Conservation (phyloP, 352 stramenopile species). For the Phytophthora pistaciae region DNA sequence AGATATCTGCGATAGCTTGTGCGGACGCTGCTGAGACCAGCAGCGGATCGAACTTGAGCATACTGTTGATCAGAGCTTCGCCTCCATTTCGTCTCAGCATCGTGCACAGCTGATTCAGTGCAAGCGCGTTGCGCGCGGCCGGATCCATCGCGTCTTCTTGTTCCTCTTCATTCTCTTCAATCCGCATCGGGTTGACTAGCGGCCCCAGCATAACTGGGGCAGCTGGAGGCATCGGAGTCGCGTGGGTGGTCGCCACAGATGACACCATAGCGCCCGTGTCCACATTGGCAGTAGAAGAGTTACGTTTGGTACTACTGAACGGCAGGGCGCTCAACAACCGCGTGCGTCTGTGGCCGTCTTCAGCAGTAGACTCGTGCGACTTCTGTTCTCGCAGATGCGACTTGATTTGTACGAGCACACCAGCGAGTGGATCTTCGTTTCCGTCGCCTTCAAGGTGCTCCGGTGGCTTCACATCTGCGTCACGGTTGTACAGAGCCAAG, state of each 20-base stretch:
- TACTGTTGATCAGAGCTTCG: constrained; percentile 56
- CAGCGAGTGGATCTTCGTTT: constrained; percentile 45
- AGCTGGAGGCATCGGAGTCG: constrained; percentile 17
- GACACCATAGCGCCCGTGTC: constrained; percentile 1
- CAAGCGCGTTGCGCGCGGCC: constrained; percentile 19
- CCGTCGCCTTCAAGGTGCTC: constrained; percentile 24
- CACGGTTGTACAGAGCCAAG: constrained; percentile 66
- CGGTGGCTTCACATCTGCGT: constrained; percentile 50
- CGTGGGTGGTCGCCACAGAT: background rate
- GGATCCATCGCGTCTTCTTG: constrained; percentile 6
- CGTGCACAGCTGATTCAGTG: constrained; percentile 48
- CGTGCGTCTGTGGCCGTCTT: constrained; percentile 9
- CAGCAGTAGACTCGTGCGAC: background rate
- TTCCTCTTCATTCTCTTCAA: constrained; percentile 16
- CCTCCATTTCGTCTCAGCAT: constrained; percentile 58
- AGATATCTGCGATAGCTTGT: constrained; percentile 53
- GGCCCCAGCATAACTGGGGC: constrained; percentile 10
- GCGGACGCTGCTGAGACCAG: constrained; percentile 44
- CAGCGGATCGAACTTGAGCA: constrained; percentile 71
- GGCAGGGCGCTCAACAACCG: constrained; percentile 23
- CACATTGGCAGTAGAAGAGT: constrained; percentile 1
- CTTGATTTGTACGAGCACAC: constrained; percentile 61
- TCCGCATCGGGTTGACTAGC: constrained; percentile 1
- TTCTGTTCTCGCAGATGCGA: constrained; percentile 48
- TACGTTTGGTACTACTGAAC: constrained; percentile 12